Base-by-base conservation (phyloP, 2,329 filamentous ascomycete species). In the Diaporthe humulicola region DNA sequence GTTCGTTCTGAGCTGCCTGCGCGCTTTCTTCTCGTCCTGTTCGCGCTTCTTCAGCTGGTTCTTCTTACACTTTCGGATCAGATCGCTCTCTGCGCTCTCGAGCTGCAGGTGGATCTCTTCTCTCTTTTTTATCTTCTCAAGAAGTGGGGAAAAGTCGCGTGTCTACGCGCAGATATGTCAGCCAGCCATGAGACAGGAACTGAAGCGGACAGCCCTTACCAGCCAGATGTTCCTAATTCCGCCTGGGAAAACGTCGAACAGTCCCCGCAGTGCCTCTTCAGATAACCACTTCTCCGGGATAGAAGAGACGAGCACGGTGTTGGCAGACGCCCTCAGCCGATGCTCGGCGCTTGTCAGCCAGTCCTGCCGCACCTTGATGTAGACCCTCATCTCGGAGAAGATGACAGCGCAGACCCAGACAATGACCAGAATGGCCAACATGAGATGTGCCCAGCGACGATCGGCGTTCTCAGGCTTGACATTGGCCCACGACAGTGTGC, bases 171-270 rank as follows among this genome's bases (percentile, higher is more conserved):
- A n/a, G n/a, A 33, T 8, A 9, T 36, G 8, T 48, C n/a, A n/a
- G 40, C 48, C 9, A 66, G 60, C 40, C 25, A 66, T 22, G 22
- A 66, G 17, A 66, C 17, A 33, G 40, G 4, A 48, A 30, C 10
- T 48, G 28, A 17, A n/a, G 60, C 25, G 28, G 40, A 48, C 10
- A 5, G 17, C 4, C 10, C 40, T 48, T 48, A 66, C 60, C 79
- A 99, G 92, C 96, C 96, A 99, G 61, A 99, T 94, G 78, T 98
- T 98, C 75, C 95, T 91, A 80, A 99, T 93, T 40, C 97, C 97
- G 28, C 97, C 97, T 0, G 97, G 97, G 79, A 98, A 98, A 1
- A 98, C 96, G 82, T 99, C 97, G 80, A 97, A 99, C 0, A 99
- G 87, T 0, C 93, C 93, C 74, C 92, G 90, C 6, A 99, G 88